These are phyloP conservation scores for Arabidopsis arenosa DNA, from an alignment of 345 rosid genomes.

Conservation along the genomic window DNA sequence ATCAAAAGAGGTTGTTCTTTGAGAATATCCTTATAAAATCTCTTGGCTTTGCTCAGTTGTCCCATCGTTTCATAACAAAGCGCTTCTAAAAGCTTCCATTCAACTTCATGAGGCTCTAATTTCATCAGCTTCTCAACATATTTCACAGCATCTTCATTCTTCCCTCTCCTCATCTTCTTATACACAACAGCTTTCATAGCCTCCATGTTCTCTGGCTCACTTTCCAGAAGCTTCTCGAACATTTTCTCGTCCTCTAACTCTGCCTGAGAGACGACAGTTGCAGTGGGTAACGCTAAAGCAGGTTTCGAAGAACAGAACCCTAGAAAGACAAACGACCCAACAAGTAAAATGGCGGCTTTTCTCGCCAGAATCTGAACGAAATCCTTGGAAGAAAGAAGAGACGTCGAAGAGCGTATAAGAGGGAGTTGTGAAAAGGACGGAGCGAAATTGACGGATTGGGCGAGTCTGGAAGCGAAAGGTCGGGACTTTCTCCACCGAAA, in stretches of 20 bases:
- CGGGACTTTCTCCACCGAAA: slow-evolving; percentile 34
- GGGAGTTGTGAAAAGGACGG: slow-evolving; percentile 39
- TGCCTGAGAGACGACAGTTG: slow-evolving; percentile 39
- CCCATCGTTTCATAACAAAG: slow-evolving; percentile 86
- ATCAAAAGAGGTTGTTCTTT: slow-evolving; percentile 74
- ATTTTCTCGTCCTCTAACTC: slow-evolving; percentile 58
- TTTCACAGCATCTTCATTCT: slow-evolving; percentile 63
- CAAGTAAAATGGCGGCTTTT: slow-evolving; percentile 54
- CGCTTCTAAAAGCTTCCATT: slow-evolving; percentile 92
- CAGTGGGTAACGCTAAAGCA: slow-evolving; percentile 53
- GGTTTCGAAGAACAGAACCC: slow-evolving; percentile 56
- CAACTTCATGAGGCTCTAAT: slow-evolving; percentile 72
- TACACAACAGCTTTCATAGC: slow-evolving; percentile 75
- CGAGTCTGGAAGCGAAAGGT: slow-evolving; percentile 37
- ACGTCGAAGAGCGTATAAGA: slow-evolving; percentile 16
- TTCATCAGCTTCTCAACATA: slow-evolving; percentile 68
- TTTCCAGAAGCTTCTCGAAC: slow-evolving; percentile 71
- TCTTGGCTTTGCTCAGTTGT: slow-evolving; percentile 65
- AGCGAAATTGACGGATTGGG: slow-evolving; percentile 26
- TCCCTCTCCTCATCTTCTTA: slow-evolving; percentile 81
- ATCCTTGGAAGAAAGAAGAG: slow-evolving; percentile 38
- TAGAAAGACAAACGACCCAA: slow-evolving; percentile 64
- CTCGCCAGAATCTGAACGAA: slow-evolving; percentile 43
- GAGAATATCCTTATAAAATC: slow-evolving; percentile 67
- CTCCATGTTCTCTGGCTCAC: slow-evolving; percentile 68